Evolutionary conservation across 306 rosid genomes (phyloP).

Genomic region (Cyamopsis tetragonoloba): DNA sequence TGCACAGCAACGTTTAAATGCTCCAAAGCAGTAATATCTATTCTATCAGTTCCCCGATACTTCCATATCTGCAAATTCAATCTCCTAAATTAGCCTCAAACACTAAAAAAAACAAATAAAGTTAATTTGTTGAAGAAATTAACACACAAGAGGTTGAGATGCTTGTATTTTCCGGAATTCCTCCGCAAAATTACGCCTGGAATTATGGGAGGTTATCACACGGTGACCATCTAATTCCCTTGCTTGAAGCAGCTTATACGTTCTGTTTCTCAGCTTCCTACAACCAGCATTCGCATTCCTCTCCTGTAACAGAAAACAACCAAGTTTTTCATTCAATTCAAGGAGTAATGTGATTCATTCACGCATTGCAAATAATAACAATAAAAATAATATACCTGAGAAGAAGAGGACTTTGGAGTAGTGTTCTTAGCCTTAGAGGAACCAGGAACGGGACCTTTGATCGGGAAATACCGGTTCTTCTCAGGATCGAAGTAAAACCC

Average conservation of each 20-base stretch:
- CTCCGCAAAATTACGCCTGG: conserved; percentile 58
- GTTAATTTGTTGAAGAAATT: background rate
- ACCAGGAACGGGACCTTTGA: conserved; percentile 84
- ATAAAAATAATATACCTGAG: conserved; percentile 34
- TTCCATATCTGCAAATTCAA: conserved; percentile 71
- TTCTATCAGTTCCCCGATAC: conserved; percentile 44
- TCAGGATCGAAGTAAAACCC: conserved; percentile 77
- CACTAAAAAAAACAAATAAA: background rate
- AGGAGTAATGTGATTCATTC: background rate
- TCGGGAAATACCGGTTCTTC: conserved; percentile 79
- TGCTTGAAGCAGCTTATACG: conserved; percentile 58
- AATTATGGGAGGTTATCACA: conserved; percentile 38
- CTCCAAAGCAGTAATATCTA: conserved; percentile 62
- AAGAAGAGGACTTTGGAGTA: conserved; percentile 22
- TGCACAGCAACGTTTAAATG: conserved; percentile 51
- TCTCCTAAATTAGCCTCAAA: background rate
- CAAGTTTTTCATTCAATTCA: conserved; percentile 5
- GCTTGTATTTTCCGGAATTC: conserved; percentile 58
- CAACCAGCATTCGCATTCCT: conserved; percentile 18
- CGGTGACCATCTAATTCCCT: conserved; percentile 73
- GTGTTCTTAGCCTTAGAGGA: conserved; percentile 33
- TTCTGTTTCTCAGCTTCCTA: conserved; percentile 33
- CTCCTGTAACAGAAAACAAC: conserved; percentile 36
- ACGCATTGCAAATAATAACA: background rate
- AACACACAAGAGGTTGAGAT: conserved; percentile 60